Evolutionary conservation across 768 basidiomycete species (phyloP), one percentile per base, ranked within the genome.

Genomic region (Ramaria rubella): DNA sequence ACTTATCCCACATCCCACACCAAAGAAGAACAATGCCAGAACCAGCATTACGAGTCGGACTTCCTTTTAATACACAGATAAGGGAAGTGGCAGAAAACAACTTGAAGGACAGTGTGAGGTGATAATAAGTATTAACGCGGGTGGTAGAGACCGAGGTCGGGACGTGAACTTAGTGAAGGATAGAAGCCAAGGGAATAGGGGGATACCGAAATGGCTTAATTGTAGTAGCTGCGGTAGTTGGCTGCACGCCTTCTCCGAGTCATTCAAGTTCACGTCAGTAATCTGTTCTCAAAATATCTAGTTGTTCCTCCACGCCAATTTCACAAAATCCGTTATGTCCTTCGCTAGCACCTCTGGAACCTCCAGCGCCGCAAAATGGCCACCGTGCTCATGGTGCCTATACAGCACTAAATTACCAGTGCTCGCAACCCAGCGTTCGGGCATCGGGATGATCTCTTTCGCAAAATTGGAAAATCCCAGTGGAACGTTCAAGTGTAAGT

Each of bases 221-320:
- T 96, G 77, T 96, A 87, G 77, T 82, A 95, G 60, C 94, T 93
- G 66, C 94, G 87, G 74, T 94, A 97, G 73, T 88, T 89, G 62
- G 78, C 76, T 64, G 92, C 88, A 64, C 94, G n/a, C n/a, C 11
- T n/a, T 38, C 36, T 38, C 11, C 11, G 11, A 11, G n/a, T 11
- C n/a, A n/a, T n/a, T n/a, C n/a, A n/a, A n/a, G n/a, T n/a, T n/a
- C n/a, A n/a, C n/a, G n/a, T n/a, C n/a, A n/a, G n/a, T n/a, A n/a
- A n/a, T n/a, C n/a, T n/a, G n/a, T n/a, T n/a, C n/a, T n/a, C n/a
- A n/a, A n/a, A n/a, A n/a, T n/a, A n/a, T n/a, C n/a, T n/a, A n/a
- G n/a, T n/a, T n/a, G n/a, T n/a, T n/a, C 36, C 23, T 46, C 44
- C 44, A 46, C 12, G 44, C 44, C 14, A 46, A 14, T 24, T 24